Conservation (phyloP, 2,329 filamentous ascomycete genomes). For the Fusarium oxysporum region DNA sequence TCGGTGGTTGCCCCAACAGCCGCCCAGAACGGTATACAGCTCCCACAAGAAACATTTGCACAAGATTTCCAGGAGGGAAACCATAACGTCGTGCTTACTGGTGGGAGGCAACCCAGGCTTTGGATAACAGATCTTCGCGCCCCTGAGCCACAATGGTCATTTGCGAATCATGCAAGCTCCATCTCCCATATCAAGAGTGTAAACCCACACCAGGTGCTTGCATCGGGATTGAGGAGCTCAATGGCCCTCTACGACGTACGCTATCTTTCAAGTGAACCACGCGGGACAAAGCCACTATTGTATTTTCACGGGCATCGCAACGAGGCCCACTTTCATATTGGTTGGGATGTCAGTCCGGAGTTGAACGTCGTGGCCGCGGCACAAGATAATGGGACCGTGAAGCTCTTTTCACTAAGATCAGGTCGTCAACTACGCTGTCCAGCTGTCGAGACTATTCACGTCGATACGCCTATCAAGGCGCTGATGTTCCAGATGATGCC, state of each 20-base stretch:
- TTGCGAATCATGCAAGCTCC: constrained; percentile 52
- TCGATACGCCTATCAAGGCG: constrained; percentile 52
- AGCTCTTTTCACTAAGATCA: constrained; percentile 61
- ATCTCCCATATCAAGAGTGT: constrained; percentile 64
- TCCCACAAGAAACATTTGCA: constrained; percentile 57
- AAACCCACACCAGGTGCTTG: constrained; percentile 62
- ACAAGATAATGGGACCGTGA: constrained; percentile 62
- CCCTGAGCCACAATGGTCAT: constrained; percentile 49
- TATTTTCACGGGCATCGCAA: constrained; percentile 64
- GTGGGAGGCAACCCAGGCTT: constrained; percentile 61
- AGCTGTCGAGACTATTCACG: constrained; percentile 40
- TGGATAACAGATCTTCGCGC: constrained; percentile 60
- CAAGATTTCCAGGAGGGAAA: constrained; percentile 60
- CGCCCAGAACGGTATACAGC: constrained; percentile 31
- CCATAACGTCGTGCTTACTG: constrained; percentile 61
- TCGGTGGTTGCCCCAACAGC: constrained; percentile 50
- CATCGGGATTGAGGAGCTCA: constrained; percentile 60
- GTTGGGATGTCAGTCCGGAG: constrained; percentile 62
- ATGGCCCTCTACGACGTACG: constrained; percentile 70
- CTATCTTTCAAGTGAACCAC: constrained; percentile 46
- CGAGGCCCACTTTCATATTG: constrained; percentile 59
- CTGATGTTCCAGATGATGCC: constrained; percentile 61
- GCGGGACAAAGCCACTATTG: constrained; percentile 55
- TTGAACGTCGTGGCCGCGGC: constrained; percentile 65
- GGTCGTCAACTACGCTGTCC: constrained; percentile 53